A percentile compares a stretch with the other conserved stretches of the same genome.
Conservation (phyloP, 805 yeast genomes). For the Starmerella kuoi region DNA sequence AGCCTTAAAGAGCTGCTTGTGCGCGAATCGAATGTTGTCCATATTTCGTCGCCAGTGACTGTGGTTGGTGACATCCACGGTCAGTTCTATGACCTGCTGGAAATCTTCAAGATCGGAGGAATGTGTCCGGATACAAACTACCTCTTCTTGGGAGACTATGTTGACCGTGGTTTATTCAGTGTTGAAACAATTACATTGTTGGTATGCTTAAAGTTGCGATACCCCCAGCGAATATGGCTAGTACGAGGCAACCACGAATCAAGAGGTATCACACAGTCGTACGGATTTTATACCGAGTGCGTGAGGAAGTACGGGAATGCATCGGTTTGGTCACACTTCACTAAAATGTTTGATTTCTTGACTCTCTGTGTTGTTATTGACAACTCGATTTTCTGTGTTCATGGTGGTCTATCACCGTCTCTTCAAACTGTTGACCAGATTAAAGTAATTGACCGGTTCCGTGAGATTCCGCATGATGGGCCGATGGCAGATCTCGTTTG, state of each 20-base stretch:
- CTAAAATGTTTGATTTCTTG: conserved; percentile 85
- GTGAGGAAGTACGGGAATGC: conserved; percentile 72
- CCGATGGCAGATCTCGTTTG: conserved; percentile 98
- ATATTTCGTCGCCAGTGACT: conserved; percentile 74
- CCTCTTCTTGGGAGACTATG: conserved; percentile 87
- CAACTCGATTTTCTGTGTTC: conserved; percentile 82
- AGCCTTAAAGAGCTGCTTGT: conserved; percentile 72
- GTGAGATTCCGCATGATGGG: conserved; percentile 97
- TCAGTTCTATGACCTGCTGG: conserved; percentile 85
- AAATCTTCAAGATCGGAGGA: conserved; percentile 89
- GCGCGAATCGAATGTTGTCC: conserved; percentile 75
- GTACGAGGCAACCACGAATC: conserved; percentile 95
- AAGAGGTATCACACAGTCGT: conserved; percentile 90
- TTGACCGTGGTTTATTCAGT: conserved; percentile 86
- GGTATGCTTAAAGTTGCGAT: conserved; percentile 71
- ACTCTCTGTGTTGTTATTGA: conserved; percentile 85
- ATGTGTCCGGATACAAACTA: conserved; percentile 88
- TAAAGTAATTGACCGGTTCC: conserved; percentile 75
- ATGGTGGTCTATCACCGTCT: conserved; percentile 93
- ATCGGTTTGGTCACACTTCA: conserved; percentile 76
- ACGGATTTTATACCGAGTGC: conserved; percentile 94
- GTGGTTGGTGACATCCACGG: conserved; percentile 98
- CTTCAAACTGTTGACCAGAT: conserved; percentile 91
- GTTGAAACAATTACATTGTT: conserved; percentile 83
- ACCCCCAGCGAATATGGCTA: conserved; percentile 70